Conservation (phyloP, 2,329 filamentous ascomycete species). For the Neofusicoccum ribis region DNA sequence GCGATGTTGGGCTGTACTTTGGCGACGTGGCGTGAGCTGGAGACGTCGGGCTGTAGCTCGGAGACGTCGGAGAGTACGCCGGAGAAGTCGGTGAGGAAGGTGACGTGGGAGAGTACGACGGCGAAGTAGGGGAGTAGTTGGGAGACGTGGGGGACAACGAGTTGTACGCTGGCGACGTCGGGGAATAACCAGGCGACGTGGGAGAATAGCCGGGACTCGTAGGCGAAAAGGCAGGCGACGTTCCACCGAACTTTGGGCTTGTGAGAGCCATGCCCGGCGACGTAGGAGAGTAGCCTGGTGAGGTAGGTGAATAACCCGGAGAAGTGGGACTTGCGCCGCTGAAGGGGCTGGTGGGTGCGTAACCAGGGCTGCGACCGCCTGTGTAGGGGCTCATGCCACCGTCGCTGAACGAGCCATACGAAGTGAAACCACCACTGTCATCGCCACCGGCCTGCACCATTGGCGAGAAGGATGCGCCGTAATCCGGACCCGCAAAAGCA, state of each 20-base stretch:
- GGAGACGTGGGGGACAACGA: conserved; percentile 51
- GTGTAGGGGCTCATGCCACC: conserved; percentile 68
- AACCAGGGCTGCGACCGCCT: conserved; percentile 64
- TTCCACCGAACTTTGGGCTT: conserved; percentile 49
- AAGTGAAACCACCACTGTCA: conserved; percentile 58
- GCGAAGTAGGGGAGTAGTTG: conserved; percentile 62
- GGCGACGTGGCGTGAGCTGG: conserved; percentile 56
- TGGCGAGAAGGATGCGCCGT: conserved; percentile 68
- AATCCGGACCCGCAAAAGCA: conserved; percentile 60
- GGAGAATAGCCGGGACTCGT: conserved; percentile 69
- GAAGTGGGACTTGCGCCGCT: conserved; percentile 50
- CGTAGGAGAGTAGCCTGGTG: conserved; percentile 63
- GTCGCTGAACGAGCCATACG: conserved; percentile 69
- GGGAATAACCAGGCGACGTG: conserved; percentile 60
- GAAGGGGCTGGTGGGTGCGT: conserved; percentile 74
- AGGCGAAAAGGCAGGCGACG: conserved; percentile 33
- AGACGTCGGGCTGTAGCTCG: conserved; percentile 62
- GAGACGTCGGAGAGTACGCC: conserved; percentile 55
- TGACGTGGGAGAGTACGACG: conserved; percentile 76
- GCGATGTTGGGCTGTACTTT: conserved; percentile 61
- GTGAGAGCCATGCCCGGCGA: conserved; percentile 56
- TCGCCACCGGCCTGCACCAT: conserved; percentile 67
- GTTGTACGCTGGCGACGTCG: conserved; percentile 59
- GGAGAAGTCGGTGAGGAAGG: conserved; percentile 55
- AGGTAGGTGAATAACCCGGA: conserved; percentile 40